Evolutionary conservation across 2,329 filamentous ascomycete species (phyloP), one percentile per base, ranked within the genome.

Genomic region (Ceratocystis ficicola): DNA sequence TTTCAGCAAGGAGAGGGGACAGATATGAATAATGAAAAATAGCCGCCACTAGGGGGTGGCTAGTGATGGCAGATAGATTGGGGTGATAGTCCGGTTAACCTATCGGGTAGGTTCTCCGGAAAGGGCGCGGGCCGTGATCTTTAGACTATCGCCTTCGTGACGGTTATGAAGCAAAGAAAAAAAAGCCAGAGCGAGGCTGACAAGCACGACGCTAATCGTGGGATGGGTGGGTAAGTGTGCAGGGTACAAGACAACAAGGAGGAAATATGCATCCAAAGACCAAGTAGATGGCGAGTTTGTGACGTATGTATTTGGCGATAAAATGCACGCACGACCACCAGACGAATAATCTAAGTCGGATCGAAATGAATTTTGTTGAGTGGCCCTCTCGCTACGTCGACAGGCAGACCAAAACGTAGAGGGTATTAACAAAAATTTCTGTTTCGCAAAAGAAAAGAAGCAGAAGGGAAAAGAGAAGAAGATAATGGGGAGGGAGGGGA

Each of bases 301-400:
- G 52, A 59, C 52, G 52, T 59, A 59, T 59, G 36, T 36, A 59
- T 59, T 59, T 59, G 52, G 60, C 60, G 44, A 62, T 32, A 62
- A 44, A 61, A 62, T 48, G 36, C 20, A 62, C 60, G 36, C 60
- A 44, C 36, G 60, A 44, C 60, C 60, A 44, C 44, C 25, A 22
- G n/a, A 25, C 36, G 46, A 44, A 15, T 46, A 12, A 15, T 48
- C 30, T 62, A 22, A 15, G 44, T 36, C 28, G 52, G 22, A 44
- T 44, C 30, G 20, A 22, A 44, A 7, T 15, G 36, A 36, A 17
- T 36, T 44, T 44, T 22, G 32, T 17, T 44, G 12, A 15, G 36
- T 10, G 8, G 36, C 10, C 10, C 52, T 12, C n/a, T 30, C 3
- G 52, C 15, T 17, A n/a, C 10, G 30, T 10, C 28, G 28, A 57